phyloP scores from a whole-genome alignment of 495 filamentous ascomycete genomes.

The Beverwykella pulmonaria region DNA sequence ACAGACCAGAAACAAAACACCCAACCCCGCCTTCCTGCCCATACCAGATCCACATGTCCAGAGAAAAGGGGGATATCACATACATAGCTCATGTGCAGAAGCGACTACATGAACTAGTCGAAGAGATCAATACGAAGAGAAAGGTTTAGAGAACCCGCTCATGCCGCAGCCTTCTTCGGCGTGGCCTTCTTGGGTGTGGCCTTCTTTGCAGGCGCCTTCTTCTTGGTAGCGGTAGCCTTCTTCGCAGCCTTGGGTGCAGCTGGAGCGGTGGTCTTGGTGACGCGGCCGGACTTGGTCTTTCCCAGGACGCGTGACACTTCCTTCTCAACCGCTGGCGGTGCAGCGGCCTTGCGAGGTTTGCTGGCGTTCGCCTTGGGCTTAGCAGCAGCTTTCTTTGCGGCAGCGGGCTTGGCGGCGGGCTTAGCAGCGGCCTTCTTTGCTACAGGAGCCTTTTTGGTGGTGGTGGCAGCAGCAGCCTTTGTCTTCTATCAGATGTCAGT shows the following conservation, averaged over 20 bases:
- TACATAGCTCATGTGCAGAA: conserved; percentile 12
- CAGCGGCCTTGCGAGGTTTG: conserved; percentile 28
- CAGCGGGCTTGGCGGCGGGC: conserved; percentile 58
- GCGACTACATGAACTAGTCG: not conserved
- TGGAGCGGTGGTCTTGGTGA: conserved; percentile 75
- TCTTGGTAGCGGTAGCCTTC: conserved; percentile 57
- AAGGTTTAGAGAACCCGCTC: conserved; percentile 12
- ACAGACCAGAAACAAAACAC: not conserved
- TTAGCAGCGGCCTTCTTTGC: conserved; percentile 59
- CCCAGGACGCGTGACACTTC: conserved; percentile 71
- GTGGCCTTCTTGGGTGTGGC: conserved; percentile 51
- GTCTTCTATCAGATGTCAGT: conserved; percentile 25
- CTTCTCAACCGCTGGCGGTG: conserved; percentile 67
- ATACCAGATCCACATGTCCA: conserved; percentile 12
- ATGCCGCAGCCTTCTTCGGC: conserved; percentile 42
- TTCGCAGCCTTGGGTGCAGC: conserved; percentile 61
- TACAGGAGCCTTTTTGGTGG: conserved; percentile 55
- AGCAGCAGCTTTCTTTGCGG: conserved; percentile 55
- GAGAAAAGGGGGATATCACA: conserved; percentile 36
- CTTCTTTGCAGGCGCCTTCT: conserved; percentile 59
- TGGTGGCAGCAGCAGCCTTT: conserved; percentile 50
- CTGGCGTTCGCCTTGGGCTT: conserved; percentile 43
- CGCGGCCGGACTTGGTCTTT: conserved; percentile 91
- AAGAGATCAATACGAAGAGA: not conserved
- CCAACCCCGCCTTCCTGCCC: conserved; percentile 4